These are phyloP conservation scores for Grigorovia humatica DNA, from an alignment of 805 yeast genomes.

Conservation along the genomic window DNA sequence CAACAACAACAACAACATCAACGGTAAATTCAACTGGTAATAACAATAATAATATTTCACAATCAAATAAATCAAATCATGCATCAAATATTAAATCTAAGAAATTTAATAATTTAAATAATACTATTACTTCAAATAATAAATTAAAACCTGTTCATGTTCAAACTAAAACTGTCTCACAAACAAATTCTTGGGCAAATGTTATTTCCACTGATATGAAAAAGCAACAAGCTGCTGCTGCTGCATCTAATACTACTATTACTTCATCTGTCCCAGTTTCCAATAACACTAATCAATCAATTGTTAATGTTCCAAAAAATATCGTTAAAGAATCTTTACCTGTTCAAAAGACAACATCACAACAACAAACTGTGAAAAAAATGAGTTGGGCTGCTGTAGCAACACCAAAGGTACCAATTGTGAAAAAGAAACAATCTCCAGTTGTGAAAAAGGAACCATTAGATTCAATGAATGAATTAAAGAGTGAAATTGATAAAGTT, in stretches of 20 bases:
- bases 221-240: constrained; percentile 4
- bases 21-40: neutral
- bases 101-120: neutral
- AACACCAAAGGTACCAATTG: constrained; percentile 37
- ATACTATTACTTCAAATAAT: constrained; percentile 10
- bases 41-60: neutral
- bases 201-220: constrained; percentile 17
- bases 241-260: constrained; percentile 8
- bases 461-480: constrained; percentile 23
- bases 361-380: constrained; percentile 14
- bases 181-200: constrained; percentile 32
- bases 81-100: neutral
- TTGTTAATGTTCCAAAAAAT: neutral
- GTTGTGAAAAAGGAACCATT: constrained; percentile 13
- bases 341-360: neutral
- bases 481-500: constrained; percentile 26
- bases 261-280: neutral
- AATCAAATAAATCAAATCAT: neutral
- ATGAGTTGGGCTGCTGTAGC: constrained; percentile 67
- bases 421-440: constrained; percentile 5
- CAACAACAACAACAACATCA: constrained; percentile 7
- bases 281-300: neutral
- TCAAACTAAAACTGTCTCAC: constrained; percentile 19
- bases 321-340: neutral
- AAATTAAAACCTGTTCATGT: constrained; percentile 18